These are phyloP conservation scores for Mortierella polycephala DNA, from an alignment of 371 early-diverging fungal genomes.

Conservation along the genomic window DNA sequence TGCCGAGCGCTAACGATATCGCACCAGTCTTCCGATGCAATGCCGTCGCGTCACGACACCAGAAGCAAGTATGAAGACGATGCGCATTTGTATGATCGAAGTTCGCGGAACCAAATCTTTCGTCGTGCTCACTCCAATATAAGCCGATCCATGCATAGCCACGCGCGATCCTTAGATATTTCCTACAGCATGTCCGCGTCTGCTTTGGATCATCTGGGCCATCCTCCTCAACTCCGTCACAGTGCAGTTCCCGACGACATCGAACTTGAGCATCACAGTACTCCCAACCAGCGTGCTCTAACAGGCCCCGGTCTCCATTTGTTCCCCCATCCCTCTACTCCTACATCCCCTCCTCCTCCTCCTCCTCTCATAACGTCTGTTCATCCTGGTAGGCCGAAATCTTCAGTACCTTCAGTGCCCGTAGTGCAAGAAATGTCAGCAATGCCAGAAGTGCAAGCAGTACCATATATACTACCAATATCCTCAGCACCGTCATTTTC, in stretches of 20 bases:
- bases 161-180: slow-evolving; percentile 25
- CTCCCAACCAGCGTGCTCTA: neutral
- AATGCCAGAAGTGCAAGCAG: neutral
- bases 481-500: neutral
- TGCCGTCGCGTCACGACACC: too few relatives aligned
- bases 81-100: neutral
- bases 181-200: neutral
- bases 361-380: neutral
- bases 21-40: too few relatives aligned
- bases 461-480: neutral
- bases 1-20: neutral
- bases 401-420: neutral
- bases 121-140: neutral
- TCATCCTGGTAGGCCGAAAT: slow-evolving; percentile 23
- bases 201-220: neutral
- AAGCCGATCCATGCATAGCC: slow-evolving; percentile 12
- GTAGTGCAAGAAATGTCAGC: neutral
- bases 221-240: neutral
- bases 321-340: neutral
- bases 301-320: neutral
- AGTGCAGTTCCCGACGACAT: neutral
- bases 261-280: neutral
- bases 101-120: neutral
- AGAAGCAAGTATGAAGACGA: too few relatives aligned
- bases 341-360: neutral